Percentiles rank a stretch among this genome's conserved stretches.
phyloP scores from a whole-genome alignment of 345 rosid species.

The Noccaea bulbosa region DNA sequence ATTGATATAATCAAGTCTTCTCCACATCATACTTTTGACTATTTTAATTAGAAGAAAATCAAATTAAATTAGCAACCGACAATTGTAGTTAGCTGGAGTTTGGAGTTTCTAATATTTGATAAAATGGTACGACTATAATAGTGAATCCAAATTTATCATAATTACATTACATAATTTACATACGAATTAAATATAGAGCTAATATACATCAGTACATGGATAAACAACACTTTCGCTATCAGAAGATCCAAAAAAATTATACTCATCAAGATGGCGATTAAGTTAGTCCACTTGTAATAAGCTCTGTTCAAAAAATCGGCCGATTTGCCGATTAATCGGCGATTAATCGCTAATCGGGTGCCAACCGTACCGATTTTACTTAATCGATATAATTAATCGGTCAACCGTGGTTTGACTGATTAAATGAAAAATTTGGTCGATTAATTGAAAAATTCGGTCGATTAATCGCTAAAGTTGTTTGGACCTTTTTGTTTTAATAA shows the following conservation, averaged over 20 bases:
- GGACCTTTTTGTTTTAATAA: too few relatives aligned
- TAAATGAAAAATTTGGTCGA: too few relatives aligned
- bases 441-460: too few relatives aligned
- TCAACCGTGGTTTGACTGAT: too few relatives aligned
- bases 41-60: not conserved
- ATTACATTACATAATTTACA: conserved; percentile 4
- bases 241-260: conserved; percentile 24
- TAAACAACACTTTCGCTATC: conserved; percentile 17
- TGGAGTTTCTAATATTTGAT: conserved; percentile 10
- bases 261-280: conserved; percentile 5
- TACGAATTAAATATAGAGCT: not conserved
- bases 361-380: too few relatives aligned
- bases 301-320: too few relatives aligned
- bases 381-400: too few relatives aligned
- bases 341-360: too few relatives aligned
- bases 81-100: conserved; percentile 37
- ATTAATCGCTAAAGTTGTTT: too few relatives aligned
- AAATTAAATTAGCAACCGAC: conserved; percentile 32
- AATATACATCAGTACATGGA: conserved; percentile 7
- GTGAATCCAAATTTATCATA: conserved; percentile 25
- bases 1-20: not conserved
- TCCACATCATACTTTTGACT: not conserved
- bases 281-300: conserved; percentile 28
- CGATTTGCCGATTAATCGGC: too few relatives aligned
- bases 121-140: conserved; percentile 8